These are phyloP conservation scores for Penicillium thymicola DNA, from an alignment of 2,329 filamentous ascomycete species.

Conservation along the genomic window DNA sequence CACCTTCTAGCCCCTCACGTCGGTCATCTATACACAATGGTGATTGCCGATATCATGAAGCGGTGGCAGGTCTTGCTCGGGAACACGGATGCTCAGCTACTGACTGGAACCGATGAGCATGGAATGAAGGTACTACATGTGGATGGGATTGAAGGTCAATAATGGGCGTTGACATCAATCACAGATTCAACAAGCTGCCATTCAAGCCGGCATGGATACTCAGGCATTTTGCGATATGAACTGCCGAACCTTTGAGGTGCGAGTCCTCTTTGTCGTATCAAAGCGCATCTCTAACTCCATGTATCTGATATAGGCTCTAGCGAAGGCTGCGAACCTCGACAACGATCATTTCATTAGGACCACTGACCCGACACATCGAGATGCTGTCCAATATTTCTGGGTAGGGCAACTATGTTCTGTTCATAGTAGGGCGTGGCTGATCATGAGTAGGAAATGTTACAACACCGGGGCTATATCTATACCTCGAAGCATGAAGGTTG, in stretches of 20 bases:
- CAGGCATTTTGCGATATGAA: slow-evolving; percentile 88
- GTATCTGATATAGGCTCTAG: slow-evolving; percentile 54
- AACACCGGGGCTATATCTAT: slow-evolving; percentile 75
- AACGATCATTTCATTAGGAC: slow-evolving; percentile 91
- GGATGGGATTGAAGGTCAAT: neutral
- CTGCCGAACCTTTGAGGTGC: slow-evolving; percentile 69
- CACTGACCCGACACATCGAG: slow-evolving; percentile 75
- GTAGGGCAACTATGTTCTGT: slow-evolving; percentile 32
- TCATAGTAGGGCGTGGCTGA: slow-evolving; percentile 8
- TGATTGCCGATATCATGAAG: slow-evolving; percentile 87
- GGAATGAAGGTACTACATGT: slow-evolving; percentile 68
- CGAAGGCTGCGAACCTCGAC: slow-evolving; percentile 64
- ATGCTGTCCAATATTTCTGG: slow-evolving; percentile 90
- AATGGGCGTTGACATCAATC: slow-evolving; percentile 14
- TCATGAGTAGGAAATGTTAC: slow-evolving; percentile 58
- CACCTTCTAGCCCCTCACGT: slow-evolving; percentile 76
- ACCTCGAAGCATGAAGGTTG: slow-evolving; percentile 84
- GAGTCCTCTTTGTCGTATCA: neutral
- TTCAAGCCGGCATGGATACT: slow-evolving; percentile 65
- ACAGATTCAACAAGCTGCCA: slow-evolving; percentile 77
- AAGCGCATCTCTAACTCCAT: slow-evolving; percentile 1
- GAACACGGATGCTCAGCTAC: slow-evolving; percentile 62
- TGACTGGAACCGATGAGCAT: slow-evolving; percentile 95
- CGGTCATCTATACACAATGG: slow-evolving; percentile 90
- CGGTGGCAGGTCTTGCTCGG: slow-evolving; percentile 81